Conservation (phyloP, 2,329 filamentous ascomycete species). For the Cordyceps sp. region DNA sequence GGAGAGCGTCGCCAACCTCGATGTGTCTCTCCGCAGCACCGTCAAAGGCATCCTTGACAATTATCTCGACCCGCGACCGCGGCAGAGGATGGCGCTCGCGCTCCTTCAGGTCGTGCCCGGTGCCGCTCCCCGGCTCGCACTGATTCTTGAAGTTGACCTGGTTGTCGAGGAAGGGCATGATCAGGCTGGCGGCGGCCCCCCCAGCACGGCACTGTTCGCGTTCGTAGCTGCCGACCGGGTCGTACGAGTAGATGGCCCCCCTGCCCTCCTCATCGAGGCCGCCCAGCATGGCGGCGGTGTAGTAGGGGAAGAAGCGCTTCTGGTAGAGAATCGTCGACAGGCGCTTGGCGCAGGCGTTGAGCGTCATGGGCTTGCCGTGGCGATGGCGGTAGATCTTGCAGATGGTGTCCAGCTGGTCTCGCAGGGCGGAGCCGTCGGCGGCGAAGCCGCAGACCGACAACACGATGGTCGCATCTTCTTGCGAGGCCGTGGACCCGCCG, state of each 20-base stretch:
- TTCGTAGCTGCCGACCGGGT: slow-evolving; percentile 95
- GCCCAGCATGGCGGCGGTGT: slow-evolving; percentile 84
- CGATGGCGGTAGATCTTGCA: slow-evolving; percentile 99
- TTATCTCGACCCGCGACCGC: slow-evolving; percentile 57
- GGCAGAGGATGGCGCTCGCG: slow-evolving; percentile 54
- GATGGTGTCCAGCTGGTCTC: slow-evolving; percentile 82
- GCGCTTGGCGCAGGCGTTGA: slow-evolving; percentile 87
- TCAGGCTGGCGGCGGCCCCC: slow-evolving; percentile 80
- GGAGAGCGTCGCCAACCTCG: slow-evolving; percentile 89
- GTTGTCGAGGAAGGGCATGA: slow-evolving; percentile 98
- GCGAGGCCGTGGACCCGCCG: slow-evolving; percentile 73
- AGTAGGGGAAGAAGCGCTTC: slow-evolving; percentile 99
- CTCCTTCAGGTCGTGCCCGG: slow-evolving; percentile 64
- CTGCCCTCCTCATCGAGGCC: slow-evolving; percentile 89
- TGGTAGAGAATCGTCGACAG: slow-evolving; percentile 90
- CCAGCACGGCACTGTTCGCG: slow-evolving; percentile 89
- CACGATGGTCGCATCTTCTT: slow-evolving; percentile 72
- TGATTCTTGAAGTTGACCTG: slow-evolving; percentile 99
- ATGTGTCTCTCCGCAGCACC: slow-evolving; percentile 98
- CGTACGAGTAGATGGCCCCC: slow-evolving; percentile 92
- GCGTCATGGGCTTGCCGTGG: slow-evolving; percentile 89
- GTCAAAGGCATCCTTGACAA: slow-evolving; percentile 96
- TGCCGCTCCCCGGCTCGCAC: slow-evolving; percentile 74
- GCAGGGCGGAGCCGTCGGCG: slow-evolving; percentile 83
- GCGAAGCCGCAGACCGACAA: slow-evolving; percentile 92